Evolutionary conservation across 1,284 basidiomycete species (phyloP), one percentile per base, ranked within the genome.

Genomic region (Malassezia furfur): DNA sequence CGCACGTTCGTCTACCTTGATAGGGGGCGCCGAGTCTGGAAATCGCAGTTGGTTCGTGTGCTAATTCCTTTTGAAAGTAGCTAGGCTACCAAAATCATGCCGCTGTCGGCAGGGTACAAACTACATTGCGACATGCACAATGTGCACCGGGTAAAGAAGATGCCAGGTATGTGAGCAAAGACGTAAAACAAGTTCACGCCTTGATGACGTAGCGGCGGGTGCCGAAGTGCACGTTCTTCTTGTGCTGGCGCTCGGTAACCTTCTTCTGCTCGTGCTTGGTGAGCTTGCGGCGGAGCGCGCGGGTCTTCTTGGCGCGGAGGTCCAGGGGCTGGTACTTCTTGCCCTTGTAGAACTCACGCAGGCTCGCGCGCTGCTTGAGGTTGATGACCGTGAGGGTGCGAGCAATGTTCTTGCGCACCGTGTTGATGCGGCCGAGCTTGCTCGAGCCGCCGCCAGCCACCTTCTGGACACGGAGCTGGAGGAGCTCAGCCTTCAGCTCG

Each of bases 321-420:
- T 99, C 94, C 67, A 98, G 89, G 67, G 94, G 94, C 64, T 87
- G 79, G 81, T 88, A 88, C 78, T 91, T 94, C 85, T 96, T 96
- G 78, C 81, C 80, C 82, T 91, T 93, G 87, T 96, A 96, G 81
- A 86, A 89, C 79, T 96, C 91, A 64, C 89, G 88, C 68, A 96
- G 84, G 80, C 93, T 91, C 80, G 89, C 85, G 71, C 94, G 88
- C 75, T 87, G 85, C 81, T 99, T 99, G 78, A 89, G 86, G 86
- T 96, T 96, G 81, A 87, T 93, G 72, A 98, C 91, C 48, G 94
- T 99, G 79, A 96, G 79, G 66, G 98, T 93, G 61, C 94, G 90
- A 64, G 94, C 94, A 75, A 99, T 91, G 68, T 90, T 93, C 82
- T 98, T 98, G 82, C 94, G 91, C 78, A 96, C 88, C 68, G 88